These are phyloP conservation scores for Chondrostereum purpureum DNA, from an alignment of 1,284 basidiomycete genomes.

Conservation along the genomic window DNA sequence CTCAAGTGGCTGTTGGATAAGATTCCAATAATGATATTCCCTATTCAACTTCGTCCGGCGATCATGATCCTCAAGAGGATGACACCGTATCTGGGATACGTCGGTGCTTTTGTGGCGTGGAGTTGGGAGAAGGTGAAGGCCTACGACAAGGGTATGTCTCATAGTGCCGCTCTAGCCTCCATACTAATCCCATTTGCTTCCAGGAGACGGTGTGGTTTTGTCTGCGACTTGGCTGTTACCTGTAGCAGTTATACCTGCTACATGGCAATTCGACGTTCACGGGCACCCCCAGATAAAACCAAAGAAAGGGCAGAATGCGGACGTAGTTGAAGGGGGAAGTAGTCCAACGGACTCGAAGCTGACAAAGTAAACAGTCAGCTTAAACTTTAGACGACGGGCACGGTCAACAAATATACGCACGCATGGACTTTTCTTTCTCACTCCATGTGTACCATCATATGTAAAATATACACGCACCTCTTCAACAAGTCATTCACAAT, in stretches of 20 bases:
- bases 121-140: constrained; percentile 65
- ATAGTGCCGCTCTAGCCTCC: constrained; percentile 2
- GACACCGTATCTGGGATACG: constrained; percentile 65
- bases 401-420: not conserved
- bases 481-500: not conserved
- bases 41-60: constrained; percentile 50
- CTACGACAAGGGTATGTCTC: constrained; percentile 57
- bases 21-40: constrained; percentile 53
- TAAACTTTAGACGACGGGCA: not conserved
- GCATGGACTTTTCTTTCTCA: not conserved
- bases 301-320: not conserved
- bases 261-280: constrained; percentile 41
- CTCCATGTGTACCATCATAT: not conserved
- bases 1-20: constrained; percentile 64
- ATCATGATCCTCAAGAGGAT: constrained; percentile 52
- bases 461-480: not conserved
- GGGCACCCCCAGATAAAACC: constrained; percentile 11
- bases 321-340: not conserved
- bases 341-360: not conserved
- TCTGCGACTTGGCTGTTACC: constrained; percentile 77
- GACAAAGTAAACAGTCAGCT: not conserved
- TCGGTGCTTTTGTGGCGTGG: constrained; percentile 76
- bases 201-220: constrained; percentile 60
- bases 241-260: constrained; percentile 60
- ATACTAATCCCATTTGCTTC: constrained; percentile 2